phyloP scores from a whole-genome alignment of 768 basidiomycete species.

The Jaapia argillacea region DNA sequence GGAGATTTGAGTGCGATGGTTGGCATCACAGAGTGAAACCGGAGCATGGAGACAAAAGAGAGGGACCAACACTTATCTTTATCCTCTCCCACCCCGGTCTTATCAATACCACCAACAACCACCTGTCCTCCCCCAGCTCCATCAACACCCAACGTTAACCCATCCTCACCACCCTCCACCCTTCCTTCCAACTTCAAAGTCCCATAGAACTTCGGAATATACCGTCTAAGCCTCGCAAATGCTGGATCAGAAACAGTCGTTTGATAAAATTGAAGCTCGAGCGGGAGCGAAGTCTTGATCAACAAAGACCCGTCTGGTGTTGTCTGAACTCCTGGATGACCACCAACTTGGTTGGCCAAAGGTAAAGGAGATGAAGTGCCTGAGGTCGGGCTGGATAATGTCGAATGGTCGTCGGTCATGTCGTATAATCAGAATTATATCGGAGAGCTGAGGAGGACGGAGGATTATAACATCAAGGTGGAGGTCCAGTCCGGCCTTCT shows the following conservation, averaged over 20 bases:
- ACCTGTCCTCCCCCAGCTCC: neutral
- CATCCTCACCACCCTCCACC: slow-evolving; percentile 19
- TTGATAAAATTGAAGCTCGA: slow-evolving; percentile 69
- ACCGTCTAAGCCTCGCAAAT: slow-evolving; percentile 39
- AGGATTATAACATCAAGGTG: too few relatives aligned
- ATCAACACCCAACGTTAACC: too few relatives aligned
- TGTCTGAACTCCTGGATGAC: slow-evolving; percentile 64
- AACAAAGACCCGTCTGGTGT: slow-evolving; percentile 70
- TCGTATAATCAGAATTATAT: too few relatives aligned
- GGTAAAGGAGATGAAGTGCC: too few relatives aligned
- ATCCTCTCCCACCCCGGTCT: neutral
- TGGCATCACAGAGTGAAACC: too few relatives aligned
- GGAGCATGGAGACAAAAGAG: too few relatives aligned
- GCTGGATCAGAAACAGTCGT: slow-evolving; percentile 29
- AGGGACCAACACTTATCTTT: neutral
- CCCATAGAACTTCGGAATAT: slow-evolving; percentile 72
- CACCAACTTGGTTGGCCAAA: slow-evolving; percentile 64
- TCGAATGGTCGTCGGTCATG: too few relatives aligned
- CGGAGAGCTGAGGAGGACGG: too few relatives aligned
- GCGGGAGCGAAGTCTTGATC: slow-evolving; percentile 62
- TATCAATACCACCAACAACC: neutral
- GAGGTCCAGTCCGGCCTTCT: too few relatives aligned
- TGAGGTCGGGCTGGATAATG: too few relatives aligned
- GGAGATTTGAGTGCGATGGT: too few relatives aligned
- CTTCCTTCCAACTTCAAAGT: slow-evolving; percentile 66